Base-by-base conservation (phyloP, 2,329 filamentous ascomycete genomes). In the Exophiala sp. region DNA sequence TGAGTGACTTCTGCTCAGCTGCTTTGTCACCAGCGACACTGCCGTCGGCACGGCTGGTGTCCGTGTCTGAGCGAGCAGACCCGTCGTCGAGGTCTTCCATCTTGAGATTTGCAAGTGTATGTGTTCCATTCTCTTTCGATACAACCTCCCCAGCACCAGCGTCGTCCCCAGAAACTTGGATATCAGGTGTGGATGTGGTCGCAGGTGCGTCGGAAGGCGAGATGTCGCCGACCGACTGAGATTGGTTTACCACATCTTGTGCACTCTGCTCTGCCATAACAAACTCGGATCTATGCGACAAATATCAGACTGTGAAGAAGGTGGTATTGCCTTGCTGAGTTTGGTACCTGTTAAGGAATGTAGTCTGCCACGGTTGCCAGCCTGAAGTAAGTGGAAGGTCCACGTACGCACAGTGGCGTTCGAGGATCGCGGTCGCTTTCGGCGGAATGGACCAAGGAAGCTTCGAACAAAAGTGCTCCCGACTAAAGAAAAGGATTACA, bases 231-330 rank as follows among this genome's bases (percentile, higher is more conserved):
- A 81, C 77, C 82, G 82, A 85, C 83, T 78, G 77, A 77, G 80
- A 77, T 79, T 83, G 78, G 77, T 83, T 83, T 84, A 85, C 82
- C 83, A 84, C 83, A 86, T 86, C 79, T 75, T 83, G 82, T 79
- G 75, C 77, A 70, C 74, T 80, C 80, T 82, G 79, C 81, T 85
- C 82, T 84, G 83, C 83, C 83, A 86, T 86, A 84, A 85, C 83
- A 85, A 81, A 75, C 71, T 75, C 72, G 71, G 75, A 71, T 71
- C 71, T 77, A 79, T 72, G 57, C 50, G 57, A 50, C 42, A 50
- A 62, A 59, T 64, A 65, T 67, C 63, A 68, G 69, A 54, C 63
- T 71, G 2, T 12, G 65, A 50, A 36, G 18, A 14, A 44, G 45
- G 2, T n/a, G 11, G 41, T 29, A 21, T 16, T 12, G 35, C 10